These are phyloP conservation scores for Diaporthe sp. DNA, from an alignment of 2,329 filamentous ascomycete genomes.

Conservation along the genomic window DNA sequence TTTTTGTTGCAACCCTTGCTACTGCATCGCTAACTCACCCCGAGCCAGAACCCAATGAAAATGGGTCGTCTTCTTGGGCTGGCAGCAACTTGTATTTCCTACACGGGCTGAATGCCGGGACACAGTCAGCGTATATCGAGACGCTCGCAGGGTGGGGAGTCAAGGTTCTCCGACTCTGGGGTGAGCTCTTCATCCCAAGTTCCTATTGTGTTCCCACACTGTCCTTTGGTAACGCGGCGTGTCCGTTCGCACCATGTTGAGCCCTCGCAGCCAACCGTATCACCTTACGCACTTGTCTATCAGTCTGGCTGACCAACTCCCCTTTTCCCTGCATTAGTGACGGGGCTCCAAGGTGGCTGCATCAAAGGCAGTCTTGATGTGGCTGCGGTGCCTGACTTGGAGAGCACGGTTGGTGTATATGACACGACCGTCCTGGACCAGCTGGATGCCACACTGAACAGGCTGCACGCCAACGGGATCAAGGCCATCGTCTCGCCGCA, in stretches of 20 bases:
- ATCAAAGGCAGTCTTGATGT: neutral
- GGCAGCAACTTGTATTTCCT: slow-evolving; percentile 8
- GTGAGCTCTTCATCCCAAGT: neutral
- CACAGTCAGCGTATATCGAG: neutral
- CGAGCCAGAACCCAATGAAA: neutral
- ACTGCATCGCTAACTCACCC: neutral
- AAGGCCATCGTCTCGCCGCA: slow-evolving; percentile 2
- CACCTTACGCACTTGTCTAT: neutral
- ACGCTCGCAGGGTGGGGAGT: neutral
- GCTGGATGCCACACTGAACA: neutral
- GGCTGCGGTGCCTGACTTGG: neutral
- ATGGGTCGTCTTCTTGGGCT: neutral
- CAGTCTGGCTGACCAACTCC: neutral
- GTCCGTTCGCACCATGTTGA: neutral
- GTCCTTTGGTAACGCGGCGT: neutral
- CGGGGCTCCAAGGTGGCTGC: neutral
- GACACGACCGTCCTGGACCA: slow-evolving; percentile 1
- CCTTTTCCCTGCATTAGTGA: neutral
- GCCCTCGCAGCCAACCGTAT: neutral
- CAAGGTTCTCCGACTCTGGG: neutral
- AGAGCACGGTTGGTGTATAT: neutral
- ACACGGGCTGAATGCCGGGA: neutral
- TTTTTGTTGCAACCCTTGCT: neutral
- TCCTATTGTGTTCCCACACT: neutral
- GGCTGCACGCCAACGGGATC: slow-evolving; percentile 5